These are phyloP conservation scores for Eimeria necatrix DNA, from an alignment of 169 alveolate species.

Conservation along the genomic window DNA sequence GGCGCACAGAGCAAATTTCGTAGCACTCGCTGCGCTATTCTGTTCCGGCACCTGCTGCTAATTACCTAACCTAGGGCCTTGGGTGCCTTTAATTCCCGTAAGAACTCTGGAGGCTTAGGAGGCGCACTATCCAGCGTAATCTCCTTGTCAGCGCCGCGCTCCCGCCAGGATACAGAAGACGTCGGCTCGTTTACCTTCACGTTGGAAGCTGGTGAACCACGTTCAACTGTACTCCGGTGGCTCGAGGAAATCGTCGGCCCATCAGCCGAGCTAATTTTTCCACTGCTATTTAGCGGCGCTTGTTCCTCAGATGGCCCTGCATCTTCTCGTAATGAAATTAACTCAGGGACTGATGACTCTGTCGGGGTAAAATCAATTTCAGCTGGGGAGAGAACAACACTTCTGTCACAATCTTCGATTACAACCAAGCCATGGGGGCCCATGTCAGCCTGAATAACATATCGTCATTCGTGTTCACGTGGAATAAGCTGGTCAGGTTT, in stretches of 20 bases:
- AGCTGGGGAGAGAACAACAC: slow-evolving; percentile 59
- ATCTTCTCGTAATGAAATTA: not conserved
- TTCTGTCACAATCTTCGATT: slow-evolving; percentile 72
- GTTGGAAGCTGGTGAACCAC: no score
- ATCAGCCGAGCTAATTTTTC: not conserved
- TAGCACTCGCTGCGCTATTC: not conserved
- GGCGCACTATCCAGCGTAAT: slow-evolving; percentile 12
- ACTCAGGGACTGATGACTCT: slow-evolving; percentile 28
- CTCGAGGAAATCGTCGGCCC: not conserved
- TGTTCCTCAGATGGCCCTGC: not conserved
- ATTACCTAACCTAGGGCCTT: slow-evolving; percentile 20
- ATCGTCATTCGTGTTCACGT: not conserved
- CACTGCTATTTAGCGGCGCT: not conserved
- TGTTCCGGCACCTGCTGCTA: not conserved
- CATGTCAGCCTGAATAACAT: slow-evolving; percentile 53
- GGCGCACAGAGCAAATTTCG: not conserved
- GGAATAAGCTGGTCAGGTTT: not conserved
- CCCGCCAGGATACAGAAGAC: not conserved
- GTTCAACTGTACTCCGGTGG: not conserved
- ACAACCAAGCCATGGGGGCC: slow-evolving; percentile 70
- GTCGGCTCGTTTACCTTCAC: not conserved
- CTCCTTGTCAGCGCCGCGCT: not conserved
- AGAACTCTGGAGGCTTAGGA: slow-evolving; percentile 61
- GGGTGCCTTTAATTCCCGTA: slow-evolving; percentile 50
- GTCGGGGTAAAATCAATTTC: slow-evolving; percentile 15